A percentile compares a stretch with the other conserved stretches of the same genome.
Evolutionary conservation across 805 yeast species (phyloP).

Genomic region (Candida palmyrensis): DNA sequence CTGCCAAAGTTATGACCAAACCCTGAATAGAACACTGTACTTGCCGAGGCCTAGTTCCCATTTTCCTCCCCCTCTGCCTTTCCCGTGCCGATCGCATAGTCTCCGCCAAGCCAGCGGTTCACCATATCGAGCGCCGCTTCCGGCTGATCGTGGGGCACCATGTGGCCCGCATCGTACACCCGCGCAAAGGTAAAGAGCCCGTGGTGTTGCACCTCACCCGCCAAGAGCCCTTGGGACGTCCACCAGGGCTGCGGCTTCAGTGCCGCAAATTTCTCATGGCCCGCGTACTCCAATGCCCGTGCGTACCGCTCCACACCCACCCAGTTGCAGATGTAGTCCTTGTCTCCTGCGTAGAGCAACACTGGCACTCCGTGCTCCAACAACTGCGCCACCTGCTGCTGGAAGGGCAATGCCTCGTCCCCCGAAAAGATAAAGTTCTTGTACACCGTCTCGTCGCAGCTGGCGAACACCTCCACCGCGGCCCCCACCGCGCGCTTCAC

Average conservation of each 20-base stretch:
- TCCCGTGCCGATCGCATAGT: constrained; percentile 10
- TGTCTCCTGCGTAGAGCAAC: constrained; percentile 41
- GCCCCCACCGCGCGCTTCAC: constrained; percentile 60
- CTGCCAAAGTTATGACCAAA: too few species aligned
- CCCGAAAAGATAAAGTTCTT: constrained; percentile 52
- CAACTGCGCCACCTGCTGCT: constrained; percentile 48
- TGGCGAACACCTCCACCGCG: constrained; percentile 39
- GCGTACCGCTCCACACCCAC: constrained; percentile 41
- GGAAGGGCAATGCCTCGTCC: constrained; percentile 67
- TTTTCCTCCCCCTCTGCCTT: too few species aligned
- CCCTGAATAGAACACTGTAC: too few species aligned
- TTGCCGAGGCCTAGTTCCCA: too few species aligned
- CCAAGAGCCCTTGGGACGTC: constrained; percentile 7
- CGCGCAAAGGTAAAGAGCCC: constrained; percentile 30
- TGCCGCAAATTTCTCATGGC: constrained; percentile 14
- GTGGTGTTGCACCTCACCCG: constrained; percentile 30
- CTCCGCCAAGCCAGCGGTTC: constrained; percentile 32
- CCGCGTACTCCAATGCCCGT: constrained; percentile 23
- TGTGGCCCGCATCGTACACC: constrained; percentile 34
- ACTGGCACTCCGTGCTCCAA: constrained; percentile 36
- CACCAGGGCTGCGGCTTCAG: constrained; percentile 35
- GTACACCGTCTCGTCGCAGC: constrained; percentile 48
- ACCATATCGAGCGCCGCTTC: constrained; percentile 29
- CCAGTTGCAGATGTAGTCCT: constrained; percentile 44
- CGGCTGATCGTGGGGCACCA: constrained; percentile 37